These are phyloP conservation scores for Sphaerobolus stellatus DNA, from an alignment of 1,284 basidiomycete genomes.

Conservation along the genomic window DNA sequence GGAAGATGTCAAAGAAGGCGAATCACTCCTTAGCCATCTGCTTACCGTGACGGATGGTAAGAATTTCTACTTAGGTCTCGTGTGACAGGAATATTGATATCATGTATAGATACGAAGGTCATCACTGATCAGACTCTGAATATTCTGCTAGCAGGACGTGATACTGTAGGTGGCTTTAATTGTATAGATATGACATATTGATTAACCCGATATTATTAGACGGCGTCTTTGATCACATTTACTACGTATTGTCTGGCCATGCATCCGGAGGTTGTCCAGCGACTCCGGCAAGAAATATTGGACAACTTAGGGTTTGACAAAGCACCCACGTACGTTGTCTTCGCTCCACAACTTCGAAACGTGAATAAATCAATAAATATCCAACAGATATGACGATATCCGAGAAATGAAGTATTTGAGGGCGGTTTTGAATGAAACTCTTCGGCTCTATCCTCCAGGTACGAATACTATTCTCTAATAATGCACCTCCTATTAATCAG, in stretches of 20 bases:
- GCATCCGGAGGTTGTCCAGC: constrained; percentile 42
- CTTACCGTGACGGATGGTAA: constrained; percentile 31
- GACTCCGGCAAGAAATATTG: constrained; percentile 50
- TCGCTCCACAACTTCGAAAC: too few species aligned
- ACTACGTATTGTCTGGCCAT: constrained; percentile 50
- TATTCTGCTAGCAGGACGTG: constrained; percentile 29
- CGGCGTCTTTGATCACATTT: constrained; percentile 47
- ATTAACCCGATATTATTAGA: constrained; percentile 31
- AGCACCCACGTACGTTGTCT: constrained; percentile 43
- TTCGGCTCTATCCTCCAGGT: background rate
- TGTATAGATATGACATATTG: background rate
- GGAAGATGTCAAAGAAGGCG: constrained; percentile 5
- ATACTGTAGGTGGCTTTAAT: constrained; percentile 19
- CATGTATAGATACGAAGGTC: constrained; percentile 19
- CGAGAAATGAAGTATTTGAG: constrained; percentile 28
- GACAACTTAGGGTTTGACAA: constrained; percentile 38
- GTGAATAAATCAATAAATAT: too few species aligned
- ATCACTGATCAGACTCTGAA: constrained; percentile 9
- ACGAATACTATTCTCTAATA: background rate
- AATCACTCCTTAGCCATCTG: constrained; percentile 38
- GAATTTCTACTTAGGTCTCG: background rate
- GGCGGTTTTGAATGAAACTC: constrained; percentile 21
- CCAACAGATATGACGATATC: constrained; percentile 25
- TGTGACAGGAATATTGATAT: background rate
- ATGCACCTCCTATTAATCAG: background rate